Evolutionary conservation across 495 filamentous ascomycete species (phyloP).

Genomic region (Eremomyces bilateralis): DNA sequence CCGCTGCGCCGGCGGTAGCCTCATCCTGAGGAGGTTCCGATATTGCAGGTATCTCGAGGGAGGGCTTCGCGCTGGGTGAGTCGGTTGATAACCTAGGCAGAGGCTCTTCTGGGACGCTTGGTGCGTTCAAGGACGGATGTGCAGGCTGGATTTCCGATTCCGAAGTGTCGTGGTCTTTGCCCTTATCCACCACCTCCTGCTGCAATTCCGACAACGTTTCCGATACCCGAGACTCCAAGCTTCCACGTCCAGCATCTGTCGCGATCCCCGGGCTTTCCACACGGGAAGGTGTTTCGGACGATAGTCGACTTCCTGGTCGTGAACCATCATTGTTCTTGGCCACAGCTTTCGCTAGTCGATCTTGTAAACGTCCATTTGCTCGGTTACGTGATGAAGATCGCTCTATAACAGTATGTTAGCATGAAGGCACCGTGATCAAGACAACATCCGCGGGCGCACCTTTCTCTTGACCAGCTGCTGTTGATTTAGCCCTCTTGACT

Average conservation of each 20-base stretch:
- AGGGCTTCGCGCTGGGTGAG: too few species aligned
- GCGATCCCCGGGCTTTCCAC: slow-evolving; percentile 10
- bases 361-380: slow-evolving; percentile 61
- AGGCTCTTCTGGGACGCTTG: too few species aligned
- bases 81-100: too few species aligned
- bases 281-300: slow-evolving; percentile 11
- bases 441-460: background rate
- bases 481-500: slow-evolving; percentile 3
- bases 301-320: slow-evolving; percentile 8
- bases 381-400: slow-evolving; percentile 21
- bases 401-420: too few species aligned
- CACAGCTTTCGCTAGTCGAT: slow-evolving; percentile 54
- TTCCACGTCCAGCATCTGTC: too few species aligned
- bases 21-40: too few species aligned
- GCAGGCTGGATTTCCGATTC: background rate
- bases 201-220: slow-evolving; percentile 3
- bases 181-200: background rate
- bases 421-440: background rate
- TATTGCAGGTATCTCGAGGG: too few species aligned
- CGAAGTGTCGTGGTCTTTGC: background rate
- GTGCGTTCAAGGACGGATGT: too few species aligned
- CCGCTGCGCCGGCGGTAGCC: too few species aligned
- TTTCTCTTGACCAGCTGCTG: slow-evolving; percentile 1
- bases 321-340: slow-evolving; percentile 16
- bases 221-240: slow-evolving; percentile 11